phyloP scores from a whole-genome alignment of 2,329 filamentous ascomycete species.

The Phyllachora maydis region DNA sequence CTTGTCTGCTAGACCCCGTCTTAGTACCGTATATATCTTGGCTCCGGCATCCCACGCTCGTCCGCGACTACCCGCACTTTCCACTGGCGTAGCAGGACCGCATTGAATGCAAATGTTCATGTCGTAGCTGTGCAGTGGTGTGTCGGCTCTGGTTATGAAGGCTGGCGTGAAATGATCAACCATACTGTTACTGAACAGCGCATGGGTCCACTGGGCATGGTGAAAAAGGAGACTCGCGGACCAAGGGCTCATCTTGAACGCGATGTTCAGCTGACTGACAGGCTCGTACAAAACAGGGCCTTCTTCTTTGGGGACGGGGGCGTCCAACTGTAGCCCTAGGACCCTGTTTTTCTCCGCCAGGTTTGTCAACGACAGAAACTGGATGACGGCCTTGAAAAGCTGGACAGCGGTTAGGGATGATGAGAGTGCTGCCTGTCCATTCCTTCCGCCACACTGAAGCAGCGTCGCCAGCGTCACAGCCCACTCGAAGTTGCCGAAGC shows the following conservation, averaged over 20 bases:
- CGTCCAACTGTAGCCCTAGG: too few species aligned
- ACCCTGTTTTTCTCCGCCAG: slow-evolving; percentile 44
- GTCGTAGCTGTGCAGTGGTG: slow-evolving; percentile 34
- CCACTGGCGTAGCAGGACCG: slow-evolving; percentile 1
- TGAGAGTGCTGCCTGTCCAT: slow-evolving; percentile 52
- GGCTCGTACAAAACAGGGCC: slow-evolving; percentile 63
- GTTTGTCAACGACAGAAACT: slow-evolving; percentile 61
- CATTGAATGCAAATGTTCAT: slow-evolving; percentile 15
- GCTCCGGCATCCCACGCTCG: slow-evolving; percentile 22
- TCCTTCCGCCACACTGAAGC: slow-evolving; percentile 54
- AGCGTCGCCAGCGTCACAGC: slow-evolving; percentile 59
- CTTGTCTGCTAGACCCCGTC: slow-evolving; percentile 55
- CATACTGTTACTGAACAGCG: slow-evolving; percentile 51
- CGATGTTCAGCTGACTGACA: slow-evolving; percentile 51
- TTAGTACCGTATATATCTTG: slow-evolving; percentile 43
- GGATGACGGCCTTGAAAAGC: slow-evolving; percentile 84
- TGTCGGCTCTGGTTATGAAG: slow-evolving; percentile 48
- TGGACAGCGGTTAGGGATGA: slow-evolving; percentile 75
- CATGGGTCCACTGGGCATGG: slow-evolving; percentile 55
- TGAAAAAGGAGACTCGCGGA: slow-evolving; percentile 55
- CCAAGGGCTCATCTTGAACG: slow-evolving; percentile 82
- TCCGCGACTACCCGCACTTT: slow-evolving; percentile 16
- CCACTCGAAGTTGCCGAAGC: slow-evolving; percentile 92
- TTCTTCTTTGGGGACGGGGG: slow-evolving; percentile 20
- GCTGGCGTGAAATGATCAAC: slow-evolving; percentile 68